A percentile compares a stretch with the other conserved stretches of the same genome.
phyloP scores from a whole-genome alignment of 257 asterid species.

The Coffea canephora region DNA sequence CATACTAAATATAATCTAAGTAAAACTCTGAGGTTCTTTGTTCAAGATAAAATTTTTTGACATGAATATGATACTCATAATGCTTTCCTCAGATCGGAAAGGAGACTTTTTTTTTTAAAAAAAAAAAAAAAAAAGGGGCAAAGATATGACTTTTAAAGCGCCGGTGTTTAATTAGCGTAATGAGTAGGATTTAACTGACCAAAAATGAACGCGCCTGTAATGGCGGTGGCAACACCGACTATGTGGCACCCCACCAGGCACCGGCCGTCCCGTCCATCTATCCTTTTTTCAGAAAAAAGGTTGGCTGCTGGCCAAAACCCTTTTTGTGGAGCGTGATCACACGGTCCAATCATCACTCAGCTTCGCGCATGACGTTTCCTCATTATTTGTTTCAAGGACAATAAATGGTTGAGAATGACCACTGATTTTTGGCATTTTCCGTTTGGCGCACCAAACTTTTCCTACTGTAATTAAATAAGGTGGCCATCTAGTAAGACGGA shows the following conservation, averaged over 20 bases:
- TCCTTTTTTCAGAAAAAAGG: conserved; percentile 12
- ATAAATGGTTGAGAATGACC: background rate
- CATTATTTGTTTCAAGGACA: background rate
- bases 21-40: no score
- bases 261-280: conserved; percentile 22
- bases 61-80: no score
- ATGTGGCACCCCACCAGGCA: conserved; percentile 31
- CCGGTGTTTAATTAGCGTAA: background rate
- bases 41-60: no score
- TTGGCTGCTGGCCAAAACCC: conserved; percentile 2
- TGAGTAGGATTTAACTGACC: background rate
- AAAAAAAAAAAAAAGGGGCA: no score
- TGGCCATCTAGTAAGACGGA: no score
- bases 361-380: background rate
- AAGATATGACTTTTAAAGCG: no score
- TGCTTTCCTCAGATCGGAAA: background rate
- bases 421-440: no score
- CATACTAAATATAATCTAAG: no score
- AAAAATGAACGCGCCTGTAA: conserved; percentile 1
- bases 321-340: conserved; percentile 14
- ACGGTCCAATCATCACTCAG: conserved; percentile 11
- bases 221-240: conserved; percentile 16
- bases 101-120: no score
- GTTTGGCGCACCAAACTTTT: background rate
- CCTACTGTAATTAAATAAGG: no score